A percentile compares a stretch with the other conserved stretches of the same genome.
Conservation (phyloP, 169 alveolate genomes). For the Plasmodium berghei region DNA sequence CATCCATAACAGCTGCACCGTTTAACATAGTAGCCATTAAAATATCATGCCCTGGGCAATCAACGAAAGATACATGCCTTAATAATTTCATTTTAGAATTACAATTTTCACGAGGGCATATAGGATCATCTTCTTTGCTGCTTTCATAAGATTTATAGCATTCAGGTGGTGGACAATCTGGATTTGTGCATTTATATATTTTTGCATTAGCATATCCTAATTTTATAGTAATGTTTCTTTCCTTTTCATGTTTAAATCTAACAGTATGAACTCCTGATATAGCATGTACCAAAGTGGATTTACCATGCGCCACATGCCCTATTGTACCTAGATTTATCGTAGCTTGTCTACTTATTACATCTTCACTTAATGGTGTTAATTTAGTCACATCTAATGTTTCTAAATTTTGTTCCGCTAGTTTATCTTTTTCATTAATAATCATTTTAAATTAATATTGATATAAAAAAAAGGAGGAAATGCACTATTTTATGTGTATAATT, state of each 20-base stretch:
- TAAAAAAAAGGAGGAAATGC: not conserved
- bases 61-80: conserved; percentile 98
- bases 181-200: conserved; percentile 96
- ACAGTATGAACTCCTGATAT: conserved; percentile 98
- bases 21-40: conserved; percentile 99
- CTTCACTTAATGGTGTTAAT: conserved; percentile 98
- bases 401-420: conserved; percentile 85
- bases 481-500: not conserved
- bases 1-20: conserved; percentile 99
- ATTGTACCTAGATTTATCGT: conserved; percentile 98
- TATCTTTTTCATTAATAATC: conserved; percentile 67
- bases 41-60: conserved; percentile 99
- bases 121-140: conserved; percentile 92
- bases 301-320: conserved; percentile 99
- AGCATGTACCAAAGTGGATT: conserved; percentile 98
- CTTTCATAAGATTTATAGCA: conserved; percentile 95
- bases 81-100: conserved; percentile 89
- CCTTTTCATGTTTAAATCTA: conserved; percentile 95
- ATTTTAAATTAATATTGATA: conserved; percentile 23
- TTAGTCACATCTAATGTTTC: conserved; percentile 89
- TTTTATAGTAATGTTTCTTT: conserved; percentile 98
- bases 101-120: conserved; percentile 92
- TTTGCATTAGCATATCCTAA: conserved; percentile 99
- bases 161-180: conserved; percentile 97
- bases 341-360: conserved; percentile 99